Evolutionary conservation across 305 asterid genomes (phyloP), one percentile per base, ranked within the genome.

Genomic region (Petunia hybrid): DNA sequence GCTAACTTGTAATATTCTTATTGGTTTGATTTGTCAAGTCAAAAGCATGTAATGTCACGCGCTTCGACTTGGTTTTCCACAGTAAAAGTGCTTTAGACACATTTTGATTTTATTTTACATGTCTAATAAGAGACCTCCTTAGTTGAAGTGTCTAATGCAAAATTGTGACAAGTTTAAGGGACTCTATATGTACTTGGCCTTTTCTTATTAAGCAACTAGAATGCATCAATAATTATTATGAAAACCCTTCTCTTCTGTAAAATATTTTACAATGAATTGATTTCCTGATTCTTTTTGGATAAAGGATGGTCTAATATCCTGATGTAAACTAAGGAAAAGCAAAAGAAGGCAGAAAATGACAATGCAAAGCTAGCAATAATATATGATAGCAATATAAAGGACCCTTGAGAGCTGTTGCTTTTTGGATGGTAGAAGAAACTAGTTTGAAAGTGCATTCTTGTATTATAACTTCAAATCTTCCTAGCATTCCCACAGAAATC

Each of bases 261-360:
- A 69, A 69, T 46, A n/a, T 43, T 13, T 70, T 70, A 22, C 22
- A 40, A 69, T 69, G 77, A 70, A 43, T 42, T 45, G 31, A 57
- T 70, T 70, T 22, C 57, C 59, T 5, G 35, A 1, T 7, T 70
- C 2, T 22, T 13, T 70, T 9, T 42, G 38, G 57, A 43, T 6
- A 43, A 16, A 69, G 41, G 76, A 8, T 69, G 76, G 55, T 69
- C 57, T 69, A 43, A 69, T 45, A 6, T n/a, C 39, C 75, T 43
- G 57, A 16, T 16, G 57, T 22, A 16, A 69, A 43, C 77, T 45
- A 70, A 45, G 59, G 46, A 45, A 70, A 31, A 8, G 77, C 31
- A 71, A 35, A 71, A 46, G 56, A 68, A 68, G 61, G 13, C 4
- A 14, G 6, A 36, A 22, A 70, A 8, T 46, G 59, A 31, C 41